Conservation (phyloP, 2,329 filamentous ascomycete species). For the Metarhizium sp. region DNA sequence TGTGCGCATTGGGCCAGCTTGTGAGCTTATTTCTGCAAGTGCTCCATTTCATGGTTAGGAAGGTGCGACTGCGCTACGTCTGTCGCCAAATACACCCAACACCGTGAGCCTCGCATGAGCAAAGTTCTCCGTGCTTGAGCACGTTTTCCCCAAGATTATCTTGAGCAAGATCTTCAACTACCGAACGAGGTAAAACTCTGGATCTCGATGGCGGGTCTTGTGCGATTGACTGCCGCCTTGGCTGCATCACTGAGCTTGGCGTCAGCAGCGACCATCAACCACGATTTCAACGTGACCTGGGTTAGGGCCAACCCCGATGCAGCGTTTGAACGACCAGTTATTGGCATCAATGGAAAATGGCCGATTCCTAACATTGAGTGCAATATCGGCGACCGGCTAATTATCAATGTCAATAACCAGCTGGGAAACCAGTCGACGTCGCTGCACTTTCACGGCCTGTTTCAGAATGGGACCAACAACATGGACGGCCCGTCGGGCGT, state of each 20-base stretch:
- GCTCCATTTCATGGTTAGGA: neutral
- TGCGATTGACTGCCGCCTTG: slow-evolving; percentile 6
- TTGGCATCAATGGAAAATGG: slow-evolving; percentile 72
- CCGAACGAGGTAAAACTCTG: neutral
- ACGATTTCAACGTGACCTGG: slow-evolving; percentile 65
- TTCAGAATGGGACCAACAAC: slow-evolving; percentile 54
- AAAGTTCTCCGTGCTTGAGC: neutral
- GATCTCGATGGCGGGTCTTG: slow-evolving; percentile 10
- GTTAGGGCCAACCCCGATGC: slow-evolving; percentile 65
- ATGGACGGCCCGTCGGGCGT: slow-evolving; percentile 64
- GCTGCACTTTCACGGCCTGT: slow-evolving; percentile 63
- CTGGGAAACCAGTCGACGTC: slow-evolving; percentile 55
- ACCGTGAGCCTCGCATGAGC: neutral
- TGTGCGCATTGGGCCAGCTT: neutral
- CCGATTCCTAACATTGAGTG: slow-evolving; percentile 59
- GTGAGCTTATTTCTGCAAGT: neutral
- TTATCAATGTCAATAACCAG: slow-evolving; percentile 49
- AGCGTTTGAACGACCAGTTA: slow-evolving; percentile 50
- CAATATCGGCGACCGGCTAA: slow-evolving; percentile 50
- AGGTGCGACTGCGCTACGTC: neutral
- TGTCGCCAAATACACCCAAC: neutral
- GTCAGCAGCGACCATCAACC: slow-evolving; percentile 36
- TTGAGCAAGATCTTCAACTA: neutral
- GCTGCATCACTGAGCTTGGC: slow-evolving; percentile 11
- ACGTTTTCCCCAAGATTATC: neutral